Percentiles rank a stretch among this genome's conserved stretches.
Conservation (phyloP, 2,329 filamentous ascomycete genomes). For the Coniochaeta sp. region DNA sequence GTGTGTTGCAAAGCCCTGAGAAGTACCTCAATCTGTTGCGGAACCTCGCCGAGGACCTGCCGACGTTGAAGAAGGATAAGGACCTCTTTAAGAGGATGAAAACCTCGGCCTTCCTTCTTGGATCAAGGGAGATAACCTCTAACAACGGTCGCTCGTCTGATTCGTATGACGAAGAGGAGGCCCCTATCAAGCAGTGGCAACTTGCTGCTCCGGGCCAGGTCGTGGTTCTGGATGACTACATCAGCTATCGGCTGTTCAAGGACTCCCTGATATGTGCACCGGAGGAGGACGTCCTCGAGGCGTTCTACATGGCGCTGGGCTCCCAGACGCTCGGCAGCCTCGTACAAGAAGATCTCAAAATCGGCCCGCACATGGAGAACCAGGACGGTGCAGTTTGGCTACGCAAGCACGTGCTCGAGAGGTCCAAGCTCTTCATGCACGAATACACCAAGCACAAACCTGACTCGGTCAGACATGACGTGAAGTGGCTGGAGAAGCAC, state of each 20-base stretch:
- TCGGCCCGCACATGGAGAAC: slow-evolving; percentile 59
- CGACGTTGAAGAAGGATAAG: slow-evolving; percentile 68
- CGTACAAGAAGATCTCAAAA: slow-evolving; percentile 69
- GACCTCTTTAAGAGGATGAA: slow-evolving; percentile 71
- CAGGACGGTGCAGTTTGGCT: slow-evolving; percentile 63
- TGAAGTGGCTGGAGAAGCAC: slow-evolving; percentile 85
- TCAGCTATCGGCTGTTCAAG: slow-evolving; percentile 83
- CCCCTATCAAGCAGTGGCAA: slow-evolving; percentile 68
- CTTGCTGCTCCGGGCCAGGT: slow-evolving; percentile 66
- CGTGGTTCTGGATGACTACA: slow-evolving; percentile 80
- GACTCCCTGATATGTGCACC: slow-evolving; percentile 78
- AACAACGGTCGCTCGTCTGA: slow-evolving; percentile 39
- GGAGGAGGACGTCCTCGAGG: slow-evolving; percentile 79
- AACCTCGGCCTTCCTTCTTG: slow-evolving; percentile 69
- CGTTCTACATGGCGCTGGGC: slow-evolving; percentile 77
- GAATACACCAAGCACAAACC: slow-evolving; percentile 62
- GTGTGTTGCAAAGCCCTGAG: slow-evolving; percentile 70
- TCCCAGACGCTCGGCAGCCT: slow-evolving; percentile 68
- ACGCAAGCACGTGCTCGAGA: slow-evolving; percentile 76
- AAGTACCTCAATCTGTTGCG: slow-evolving; percentile 82
- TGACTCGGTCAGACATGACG: slow-evolving; percentile 78
- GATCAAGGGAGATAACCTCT: slow-evolving; percentile 64
- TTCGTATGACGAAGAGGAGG: slow-evolving; percentile 49
- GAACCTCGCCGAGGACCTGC: slow-evolving; percentile 67
- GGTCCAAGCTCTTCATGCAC: slow-evolving; percentile 83